Conservation (phyloP, 1,284 basidiomycete species). For the Cryptococcus maquisensis region DNA sequence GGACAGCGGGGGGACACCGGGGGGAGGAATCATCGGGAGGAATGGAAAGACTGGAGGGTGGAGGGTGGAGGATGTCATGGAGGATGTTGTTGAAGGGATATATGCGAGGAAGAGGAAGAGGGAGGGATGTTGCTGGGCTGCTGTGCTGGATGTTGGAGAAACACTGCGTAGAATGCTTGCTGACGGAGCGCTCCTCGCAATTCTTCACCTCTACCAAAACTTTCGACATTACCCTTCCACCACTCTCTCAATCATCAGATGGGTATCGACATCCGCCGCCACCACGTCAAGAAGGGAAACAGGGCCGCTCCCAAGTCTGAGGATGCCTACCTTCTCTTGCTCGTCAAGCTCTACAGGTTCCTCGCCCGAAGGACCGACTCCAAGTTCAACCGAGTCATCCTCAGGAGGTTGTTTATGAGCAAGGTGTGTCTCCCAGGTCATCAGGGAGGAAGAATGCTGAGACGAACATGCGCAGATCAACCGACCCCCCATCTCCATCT, state of each 20-base stretch:
- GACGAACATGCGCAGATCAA: slow-evolving; percentile 63
- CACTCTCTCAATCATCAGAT: slow-evolving; percentile 30
- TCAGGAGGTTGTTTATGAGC: slow-evolving; percentile 94
- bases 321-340: slow-evolving; percentile 96
- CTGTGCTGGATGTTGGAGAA: not conserved
- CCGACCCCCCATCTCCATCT: slow-evolving; percentile 93
- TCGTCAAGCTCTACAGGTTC: slow-evolving; percentile 99
- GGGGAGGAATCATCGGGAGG: not conserved
- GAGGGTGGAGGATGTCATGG: not conserved
- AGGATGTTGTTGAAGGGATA: not conserved
- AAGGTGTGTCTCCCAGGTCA: slow-evolving; percentile 27
- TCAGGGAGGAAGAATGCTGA: not conserved
- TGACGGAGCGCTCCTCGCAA: not conserved
- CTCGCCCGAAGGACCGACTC: slow-evolving; percentile 95
- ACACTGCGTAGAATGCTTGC: not conserved
- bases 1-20: not conserved
- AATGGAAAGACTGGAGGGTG: not conserved
- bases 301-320: slow-evolving; percentile 95
- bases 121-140: not conserved
- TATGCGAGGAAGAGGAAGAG: not conserved
- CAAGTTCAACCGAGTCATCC: slow-evolving; percentile 95
- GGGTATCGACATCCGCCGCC: slow-evolving; percentile 97
- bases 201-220: not conserved
- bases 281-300: slow-evolving; percentile 98
- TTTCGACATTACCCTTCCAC: not conserved